These are phyloP conservation scores for Pseudocercospora vitis DNA, from an alignment of 2,329 filamentous ascomycete genomes.

Conservation along the genomic window DNA sequence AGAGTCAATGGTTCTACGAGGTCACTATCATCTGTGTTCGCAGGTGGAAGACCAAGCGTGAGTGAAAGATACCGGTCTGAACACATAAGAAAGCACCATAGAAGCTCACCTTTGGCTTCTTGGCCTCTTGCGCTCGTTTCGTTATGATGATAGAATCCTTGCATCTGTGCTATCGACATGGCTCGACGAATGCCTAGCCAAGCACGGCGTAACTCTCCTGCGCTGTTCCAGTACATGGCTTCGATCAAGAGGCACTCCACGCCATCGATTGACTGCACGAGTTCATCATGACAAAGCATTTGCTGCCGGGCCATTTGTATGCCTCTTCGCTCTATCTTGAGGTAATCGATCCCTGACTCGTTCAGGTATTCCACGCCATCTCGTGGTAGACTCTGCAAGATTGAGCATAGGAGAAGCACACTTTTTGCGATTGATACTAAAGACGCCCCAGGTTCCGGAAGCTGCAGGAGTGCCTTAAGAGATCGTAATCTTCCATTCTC, in stretches of 20 bases:
- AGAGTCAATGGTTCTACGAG: not conserved
- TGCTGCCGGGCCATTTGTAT: not conserved
- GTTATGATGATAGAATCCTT: not conserved
- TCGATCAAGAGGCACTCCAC: conserved; percentile 7
- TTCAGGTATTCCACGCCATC: not conserved
- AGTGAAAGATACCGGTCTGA: conserved; percentile 7
- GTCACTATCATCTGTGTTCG: not conserved
- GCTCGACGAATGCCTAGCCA: not conserved
- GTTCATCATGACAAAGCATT: not conserved
- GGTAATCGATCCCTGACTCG: not conserved
- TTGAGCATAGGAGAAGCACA: not conserved
- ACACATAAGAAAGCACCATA: conserved; percentile 2
- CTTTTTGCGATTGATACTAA: not conserved
- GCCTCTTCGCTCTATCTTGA: not conserved
- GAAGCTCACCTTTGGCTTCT: not conserved
- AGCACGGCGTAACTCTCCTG: not conserved
- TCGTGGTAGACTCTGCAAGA: not conserved
- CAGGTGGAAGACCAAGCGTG: conserved; percentile 1
- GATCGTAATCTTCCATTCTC: not conserved
- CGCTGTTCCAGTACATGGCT: conserved; percentile 8
- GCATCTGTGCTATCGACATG: not conserved
- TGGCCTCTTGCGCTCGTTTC: not conserved
- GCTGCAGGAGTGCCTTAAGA: not conserved
- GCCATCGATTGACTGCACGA: conserved; percentile 1
- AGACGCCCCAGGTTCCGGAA: not conserved